Evolutionary conservation across 139 green algal species (phyloP).

Genomic region (Micromonas commoda): DNA sequence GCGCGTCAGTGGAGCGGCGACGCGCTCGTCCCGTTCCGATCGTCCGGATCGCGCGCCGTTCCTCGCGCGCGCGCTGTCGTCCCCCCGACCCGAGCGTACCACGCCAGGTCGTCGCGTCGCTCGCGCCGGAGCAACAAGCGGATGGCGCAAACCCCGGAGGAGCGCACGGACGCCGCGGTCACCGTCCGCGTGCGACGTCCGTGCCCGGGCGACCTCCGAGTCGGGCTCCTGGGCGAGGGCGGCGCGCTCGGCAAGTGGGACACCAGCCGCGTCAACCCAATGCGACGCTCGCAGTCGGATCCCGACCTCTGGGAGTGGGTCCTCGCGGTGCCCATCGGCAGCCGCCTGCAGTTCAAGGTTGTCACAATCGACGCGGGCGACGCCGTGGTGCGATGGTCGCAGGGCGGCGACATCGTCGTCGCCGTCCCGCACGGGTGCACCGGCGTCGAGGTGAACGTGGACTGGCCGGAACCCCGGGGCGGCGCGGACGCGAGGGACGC

Average conservation of each 20-base stretch:
- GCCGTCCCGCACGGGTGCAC: background rate
- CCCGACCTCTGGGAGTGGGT: background rate
- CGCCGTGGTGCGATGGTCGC: background rate
- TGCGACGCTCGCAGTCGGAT: background rate
- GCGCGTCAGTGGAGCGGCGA: too few relatives aligned
- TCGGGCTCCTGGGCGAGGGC: background rate
- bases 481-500: background rate
- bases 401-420: background rate
- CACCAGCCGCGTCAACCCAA: background rate
- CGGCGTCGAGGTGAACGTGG: background rate
- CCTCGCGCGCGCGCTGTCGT: too few relatives aligned
- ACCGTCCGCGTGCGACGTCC: background rate
- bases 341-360: background rate
- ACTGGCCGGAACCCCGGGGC: slow-evolving; percentile 15
- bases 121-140: background rate
- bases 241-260: slow-evolving; percentile 19
- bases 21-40: too few relatives aligned
- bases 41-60: background rate
- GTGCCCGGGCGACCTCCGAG: background rate
- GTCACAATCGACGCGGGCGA: background rate
- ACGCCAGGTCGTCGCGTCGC: background rate
- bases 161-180: background rate
- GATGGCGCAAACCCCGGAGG: background rate
- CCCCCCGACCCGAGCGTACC: background rate
- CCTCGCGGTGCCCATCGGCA: background rate